These are phyloP conservation scores for Neoboletus magnificus DNA, from an alignment of 768 basidiomycete species.

Conservation along the genomic window DNA sequence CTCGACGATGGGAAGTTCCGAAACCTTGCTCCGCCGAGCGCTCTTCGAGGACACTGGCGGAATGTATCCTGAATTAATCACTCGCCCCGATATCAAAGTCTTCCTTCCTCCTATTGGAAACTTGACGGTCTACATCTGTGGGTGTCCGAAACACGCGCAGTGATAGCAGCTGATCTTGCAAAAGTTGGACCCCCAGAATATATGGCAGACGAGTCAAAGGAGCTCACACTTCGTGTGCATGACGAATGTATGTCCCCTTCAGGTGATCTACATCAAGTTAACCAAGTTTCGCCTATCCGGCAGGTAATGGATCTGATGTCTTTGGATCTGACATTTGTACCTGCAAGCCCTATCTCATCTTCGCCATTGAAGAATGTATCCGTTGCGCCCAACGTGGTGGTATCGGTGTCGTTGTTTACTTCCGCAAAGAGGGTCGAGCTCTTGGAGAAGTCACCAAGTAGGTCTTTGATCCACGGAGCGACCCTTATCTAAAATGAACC, in stretches of 20 bases:
- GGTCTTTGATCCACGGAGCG: conserved; percentile 18
- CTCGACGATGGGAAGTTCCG: conserved; percentile 50
- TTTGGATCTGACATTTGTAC: conserved; percentile 93
- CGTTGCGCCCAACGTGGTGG: conserved; percentile 80
- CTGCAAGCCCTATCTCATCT: conserved; percentile 89
- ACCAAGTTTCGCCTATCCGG: not conserved
- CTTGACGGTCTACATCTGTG: conserved; percentile 89
- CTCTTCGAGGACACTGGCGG: conserved; percentile 96
- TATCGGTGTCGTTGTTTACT: conserved; percentile 91
- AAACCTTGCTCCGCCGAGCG: conserved; percentile 80
- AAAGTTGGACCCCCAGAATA: conserved; percentile 81
- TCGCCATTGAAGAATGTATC: conserved; percentile 92
- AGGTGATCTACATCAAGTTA: not conserved
- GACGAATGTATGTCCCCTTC: conserved; percentile 74
- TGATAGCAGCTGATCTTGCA: not conserved
- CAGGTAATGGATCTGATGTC: conserved; percentile 92
- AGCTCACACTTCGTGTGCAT: conserved; percentile 85
- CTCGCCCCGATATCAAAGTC: conserved; percentile 91
- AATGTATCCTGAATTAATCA: conserved; percentile 95
- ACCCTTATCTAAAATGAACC: not conserved
- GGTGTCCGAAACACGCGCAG: conserved; percentile 16
- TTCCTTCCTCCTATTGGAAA: conserved; percentile 95
- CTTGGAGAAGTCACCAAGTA: conserved; percentile 92
- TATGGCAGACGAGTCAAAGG: conserved; percentile 70
- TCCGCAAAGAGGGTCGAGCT: conserved; percentile 91